Evolutionary conservation across 441 rosid genomes (phyloP), one percentile per base, ranked within the genome.

Genomic region (Syzygium malaccense): DNA sequence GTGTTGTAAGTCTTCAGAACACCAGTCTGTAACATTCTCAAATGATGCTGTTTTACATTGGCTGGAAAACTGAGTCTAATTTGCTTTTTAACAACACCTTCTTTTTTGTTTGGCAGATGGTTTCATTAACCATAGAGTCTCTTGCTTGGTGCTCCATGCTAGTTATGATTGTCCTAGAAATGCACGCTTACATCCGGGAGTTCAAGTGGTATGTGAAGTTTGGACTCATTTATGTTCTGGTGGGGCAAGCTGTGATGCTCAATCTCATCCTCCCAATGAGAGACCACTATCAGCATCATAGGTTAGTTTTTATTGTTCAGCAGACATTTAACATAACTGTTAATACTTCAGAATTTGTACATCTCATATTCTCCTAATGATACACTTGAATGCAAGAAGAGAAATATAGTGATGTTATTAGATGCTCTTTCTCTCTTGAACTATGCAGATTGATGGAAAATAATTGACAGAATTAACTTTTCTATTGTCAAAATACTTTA

Each of bases 91-190:
- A 25, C 33, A 58, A 85, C 49, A 20, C 80, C 28, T 37, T 9
- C 41, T 4, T 60, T 88, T 55, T 66, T 54, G 4, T 86, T 49
- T 68, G 55, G 62, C 85, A 88, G 89, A 83, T 71, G n/a, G 85
- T 86, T 68, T 32, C 87, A 15, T 64, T 86, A 45, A 56, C 12
- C 28, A 56, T 88, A 54, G 89, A 88, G 89, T 71, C 57, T 17
- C 66, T 88, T 85, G 85, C 89, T 85, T 88, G 89, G 89, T 88
- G 89, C 87, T 68, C 75, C 25, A 85, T 88, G 87, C 28, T 88
- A 37, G 79, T 85, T 17, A 41, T 68, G 87, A 56, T 88, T 85
- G 84, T 8, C 68, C 85, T 88, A 2, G 89, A 88, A 86, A 88
- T 49, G 41, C 85, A 32, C 0, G 49, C 54, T 85, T 88, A 88